These are phyloP conservation scores for Panellus pusillus DNA, from an alignment of 768 basidiomycete genomes.

Conservation along the genomic window DNA sequence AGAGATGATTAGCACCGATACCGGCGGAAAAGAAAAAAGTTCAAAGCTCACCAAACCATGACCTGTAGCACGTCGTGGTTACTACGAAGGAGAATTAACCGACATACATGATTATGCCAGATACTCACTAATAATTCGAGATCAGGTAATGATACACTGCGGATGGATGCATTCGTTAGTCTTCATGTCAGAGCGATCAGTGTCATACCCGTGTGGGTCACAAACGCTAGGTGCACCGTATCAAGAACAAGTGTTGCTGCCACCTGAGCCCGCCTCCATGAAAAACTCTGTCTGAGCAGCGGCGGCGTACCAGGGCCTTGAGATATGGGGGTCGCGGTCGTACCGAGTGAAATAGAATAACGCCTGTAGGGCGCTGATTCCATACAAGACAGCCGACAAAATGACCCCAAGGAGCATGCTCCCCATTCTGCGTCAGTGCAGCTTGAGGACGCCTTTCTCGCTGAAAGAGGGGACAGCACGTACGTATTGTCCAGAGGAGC, in stretches of 20 bases:
- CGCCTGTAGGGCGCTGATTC: conserved; percentile 47
- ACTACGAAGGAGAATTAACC: conserved; percentile 2
- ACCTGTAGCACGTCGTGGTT: conserved; percentile 5
- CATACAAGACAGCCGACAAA: conserved; percentile 35
- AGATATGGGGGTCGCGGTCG: conserved; percentile 40
- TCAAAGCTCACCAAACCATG: conserved; percentile 16
- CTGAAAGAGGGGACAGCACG: conserved; percentile 1
- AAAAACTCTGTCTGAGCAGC: not conserved
- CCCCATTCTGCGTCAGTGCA: conserved; percentile 35
- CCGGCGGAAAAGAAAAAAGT: not conserved
- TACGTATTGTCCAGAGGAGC: conserved; percentile 36
- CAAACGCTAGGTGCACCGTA: conserved; percentile 46
- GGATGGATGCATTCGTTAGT: not conserved
- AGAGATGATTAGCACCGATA: not conserved
- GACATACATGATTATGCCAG: not conserved
- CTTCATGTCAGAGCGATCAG: not conserved
- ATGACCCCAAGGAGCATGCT: conserved; percentile 45
- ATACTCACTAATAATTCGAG: conserved; percentile 37
- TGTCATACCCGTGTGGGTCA: conserved; percentile 45
- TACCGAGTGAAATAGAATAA: conserved; percentile 48
- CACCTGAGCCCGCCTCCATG: conserved; percentile 32
- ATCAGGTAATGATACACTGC: conserved; percentile 53
- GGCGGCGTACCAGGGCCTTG: conserved; percentile 38
- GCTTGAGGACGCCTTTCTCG: not conserved
- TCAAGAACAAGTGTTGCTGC: conserved; percentile 42